phyloP scores from a whole-genome alignment of 2,329 filamentous ascomycete genomes.

The Penicillium corylophilum region DNA sequence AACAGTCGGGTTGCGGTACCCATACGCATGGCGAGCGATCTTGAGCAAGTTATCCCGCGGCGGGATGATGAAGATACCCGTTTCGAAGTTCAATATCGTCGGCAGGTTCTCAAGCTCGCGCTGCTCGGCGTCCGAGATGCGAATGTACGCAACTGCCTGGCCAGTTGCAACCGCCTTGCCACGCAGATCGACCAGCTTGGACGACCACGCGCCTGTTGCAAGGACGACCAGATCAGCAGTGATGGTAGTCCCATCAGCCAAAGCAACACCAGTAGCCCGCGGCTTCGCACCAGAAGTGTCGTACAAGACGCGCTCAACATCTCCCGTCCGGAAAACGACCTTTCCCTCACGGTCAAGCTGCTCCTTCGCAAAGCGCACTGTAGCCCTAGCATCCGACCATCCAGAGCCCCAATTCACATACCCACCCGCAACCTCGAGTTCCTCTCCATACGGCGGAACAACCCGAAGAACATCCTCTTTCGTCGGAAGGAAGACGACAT shows the following conservation, averaged over 20 bases:
- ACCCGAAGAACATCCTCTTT: conserved; percentile 35
- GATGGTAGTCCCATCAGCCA: conserved; percentile 52
- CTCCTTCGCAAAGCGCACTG: conserved; percentile 40
- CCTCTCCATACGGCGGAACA: conserved; percentile 36
- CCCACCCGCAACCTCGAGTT: conserved; percentile 39
- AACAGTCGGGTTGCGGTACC: conserved; percentile 54
- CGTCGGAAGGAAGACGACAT: conserved; percentile 35
- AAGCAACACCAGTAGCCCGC: conserved; percentile 53
- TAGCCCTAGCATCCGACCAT: conserved; percentile 46
- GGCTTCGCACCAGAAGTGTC: conserved; percentile 21
- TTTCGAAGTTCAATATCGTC: conserved; percentile 54
- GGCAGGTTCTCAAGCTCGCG: conserved; percentile 63
- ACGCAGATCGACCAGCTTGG: conserved; percentile 71
- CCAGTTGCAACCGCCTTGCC: conserved; percentile 78
- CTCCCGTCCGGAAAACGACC: conserved; percentile 36
- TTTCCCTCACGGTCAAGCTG: conserved; percentile 37
- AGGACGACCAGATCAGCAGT: conserved; percentile 72
- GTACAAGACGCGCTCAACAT: conserved; percentile 38
- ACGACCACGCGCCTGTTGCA: conserved; percentile 85
- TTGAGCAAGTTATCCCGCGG: conserved; percentile 61
- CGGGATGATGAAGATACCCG: conserved; percentile 57
- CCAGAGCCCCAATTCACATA: conserved; percentile 50
- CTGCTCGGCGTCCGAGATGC: conserved; percentile 71
- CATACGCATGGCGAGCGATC: conserved; percentile 67
- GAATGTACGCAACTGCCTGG: conserved; percentile 75